Base-by-base conservation (phyloP, 768 basidiomycete genomes). In the Rhodosporidiobolus sp. region DNA sequence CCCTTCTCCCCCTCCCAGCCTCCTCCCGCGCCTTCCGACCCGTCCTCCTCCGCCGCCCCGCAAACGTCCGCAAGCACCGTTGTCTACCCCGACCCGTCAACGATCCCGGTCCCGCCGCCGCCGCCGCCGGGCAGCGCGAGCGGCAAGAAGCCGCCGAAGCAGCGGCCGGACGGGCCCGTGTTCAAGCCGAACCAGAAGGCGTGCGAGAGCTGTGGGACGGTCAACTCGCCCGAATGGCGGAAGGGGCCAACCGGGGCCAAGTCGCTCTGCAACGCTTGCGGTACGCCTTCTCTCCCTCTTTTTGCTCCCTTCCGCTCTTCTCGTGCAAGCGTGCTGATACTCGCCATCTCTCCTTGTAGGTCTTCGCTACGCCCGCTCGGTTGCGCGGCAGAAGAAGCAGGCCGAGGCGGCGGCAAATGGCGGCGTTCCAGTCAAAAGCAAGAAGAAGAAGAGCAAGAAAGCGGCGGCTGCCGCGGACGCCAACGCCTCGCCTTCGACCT, bases 201-300 rank as follows among this genome's bases (percentile, higher is more conserved):
- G 20, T 72, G 71, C 54, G 71, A 72, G 63, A 72, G 71, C 45
- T 76, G 74, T 38, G 70, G 70, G 22, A 72, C 68, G 28, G 64
- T 56, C 59, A 61, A 72, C 65, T 66, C 53, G 14, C 74, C 74
- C 26, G 78, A 78, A 62, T 78, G 78, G 78, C 43, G 78, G 49
- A 77, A 76, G 62, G 74, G 74, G 3, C 74, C 74, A 26, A 69
- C 64, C 22, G 74, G 74, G 30, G 45, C 63, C 19, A 75, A 75
- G 61, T 65, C 63, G 35, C 60, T 75, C 3, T 75, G 74, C 61
- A 75, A 75, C 45, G 74, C 74, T 32, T 75, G 74, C 54, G 74
- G 74, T 75, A 19, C 11, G 74, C 48, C 0, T 16, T 43, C 26
- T 35, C 12, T 19, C 5, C 46, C 22, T 16, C 63, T 63, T 35